Conservation (phyloP, 768 basidiomycete species). For the Hypsizygus marmoreus region DNA sequence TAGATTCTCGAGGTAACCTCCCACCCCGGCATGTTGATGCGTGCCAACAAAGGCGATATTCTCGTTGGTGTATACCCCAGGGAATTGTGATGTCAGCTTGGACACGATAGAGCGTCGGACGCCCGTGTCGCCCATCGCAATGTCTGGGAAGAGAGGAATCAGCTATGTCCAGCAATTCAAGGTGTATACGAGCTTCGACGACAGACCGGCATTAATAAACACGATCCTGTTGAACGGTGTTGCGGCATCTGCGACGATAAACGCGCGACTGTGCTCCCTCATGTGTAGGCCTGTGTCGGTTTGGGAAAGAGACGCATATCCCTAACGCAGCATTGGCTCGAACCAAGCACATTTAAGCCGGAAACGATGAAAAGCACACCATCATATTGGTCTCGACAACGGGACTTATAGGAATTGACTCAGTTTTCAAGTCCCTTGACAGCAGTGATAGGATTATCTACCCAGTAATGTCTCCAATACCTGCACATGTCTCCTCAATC, state of each 20-base stretch:
- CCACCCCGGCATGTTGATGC: conserved; percentile 77
- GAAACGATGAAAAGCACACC: conserved; percentile 33
- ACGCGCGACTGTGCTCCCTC: conserved; percentile 78
- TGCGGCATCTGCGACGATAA: conserved; percentile 66
- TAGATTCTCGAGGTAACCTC: conserved; percentile 77
- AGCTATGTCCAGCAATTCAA: no score
- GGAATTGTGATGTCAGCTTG: conserved; percentile 55
- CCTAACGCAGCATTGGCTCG: no score
- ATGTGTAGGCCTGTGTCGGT: conserved; percentile 77
- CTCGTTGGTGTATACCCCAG: conserved; percentile 64
- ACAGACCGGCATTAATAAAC: conserved; percentile 73
- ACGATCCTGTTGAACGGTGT: conserved; percentile 61
- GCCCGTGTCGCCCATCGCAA: conserved; percentile 81
- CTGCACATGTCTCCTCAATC: conserved; percentile 30
- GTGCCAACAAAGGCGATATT: conserved; percentile 79
- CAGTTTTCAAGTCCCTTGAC: conserved; percentile 9
- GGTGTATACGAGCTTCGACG: not conserved
- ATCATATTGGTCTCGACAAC: conserved; percentile 86
- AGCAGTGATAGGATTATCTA: conserved; percentile 23
- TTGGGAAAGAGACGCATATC: conserved; percentile 67
- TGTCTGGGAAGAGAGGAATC: no score
- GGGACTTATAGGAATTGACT: conserved; percentile 43
- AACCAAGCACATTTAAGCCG: not conserved
- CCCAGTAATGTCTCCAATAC: conserved; percentile 78
- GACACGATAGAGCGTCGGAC: conserved; percentile 69